Percentiles rank a stretch among this genome's conserved stretches.
These are phyloP conservation scores for Sclerotinia borealis DNA, from an alignment of 2,329 filamentous ascomycete genomes.

Conservation along the genomic window DNA sequence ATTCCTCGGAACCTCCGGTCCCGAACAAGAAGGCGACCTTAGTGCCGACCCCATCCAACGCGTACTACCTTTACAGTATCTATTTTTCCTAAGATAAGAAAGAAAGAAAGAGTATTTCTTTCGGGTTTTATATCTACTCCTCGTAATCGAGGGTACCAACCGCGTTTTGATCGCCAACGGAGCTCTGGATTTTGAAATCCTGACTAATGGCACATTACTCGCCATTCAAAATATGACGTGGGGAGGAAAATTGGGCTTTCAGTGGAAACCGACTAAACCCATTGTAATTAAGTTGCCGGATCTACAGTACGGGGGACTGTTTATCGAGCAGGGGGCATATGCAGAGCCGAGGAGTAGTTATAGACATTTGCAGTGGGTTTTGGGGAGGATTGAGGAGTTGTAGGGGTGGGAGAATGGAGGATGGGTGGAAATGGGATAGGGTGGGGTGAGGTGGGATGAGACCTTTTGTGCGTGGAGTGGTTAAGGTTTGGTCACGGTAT, in stretches of 20 bases:
- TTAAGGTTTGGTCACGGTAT: no score
- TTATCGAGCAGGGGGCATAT: slow-evolving; percentile 31
- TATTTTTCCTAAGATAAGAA: no score
- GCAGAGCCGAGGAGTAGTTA: slow-evolving; percentile 33
- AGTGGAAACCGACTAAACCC: slow-evolving; percentile 33
- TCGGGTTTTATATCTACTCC: no score
- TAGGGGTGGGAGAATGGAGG: background rate
- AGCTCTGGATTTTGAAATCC: slow-evolving; percentile 43
- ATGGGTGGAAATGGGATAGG: no score
- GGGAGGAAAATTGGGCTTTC: slow-evolving; percentile 43
- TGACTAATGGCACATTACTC: slow-evolving; percentile 46
- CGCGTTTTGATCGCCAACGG: slow-evolving; percentile 45
- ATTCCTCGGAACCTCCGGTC: slow-evolving; percentile 32
- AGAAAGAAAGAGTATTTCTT: no score
- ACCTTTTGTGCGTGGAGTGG: no score
- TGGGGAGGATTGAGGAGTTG: slow-evolving; percentile 31
- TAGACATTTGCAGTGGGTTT: slow-evolving; percentile 34
- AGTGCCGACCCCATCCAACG: slow-evolving; percentile 36
- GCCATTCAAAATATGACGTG: slow-evolving; percentile 49
- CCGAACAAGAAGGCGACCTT: slow-evolving; percentile 30
- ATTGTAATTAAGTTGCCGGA: slow-evolving; percentile 23
- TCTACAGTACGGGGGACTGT: slow-evolving; percentile 19
- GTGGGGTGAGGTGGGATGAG: no score
- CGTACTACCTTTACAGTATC: no score
- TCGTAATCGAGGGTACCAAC: slow-evolving; percentile 46